Conservation (phyloP, 768 basidiomycete species). For the Leccinellum albellum region DNA sequence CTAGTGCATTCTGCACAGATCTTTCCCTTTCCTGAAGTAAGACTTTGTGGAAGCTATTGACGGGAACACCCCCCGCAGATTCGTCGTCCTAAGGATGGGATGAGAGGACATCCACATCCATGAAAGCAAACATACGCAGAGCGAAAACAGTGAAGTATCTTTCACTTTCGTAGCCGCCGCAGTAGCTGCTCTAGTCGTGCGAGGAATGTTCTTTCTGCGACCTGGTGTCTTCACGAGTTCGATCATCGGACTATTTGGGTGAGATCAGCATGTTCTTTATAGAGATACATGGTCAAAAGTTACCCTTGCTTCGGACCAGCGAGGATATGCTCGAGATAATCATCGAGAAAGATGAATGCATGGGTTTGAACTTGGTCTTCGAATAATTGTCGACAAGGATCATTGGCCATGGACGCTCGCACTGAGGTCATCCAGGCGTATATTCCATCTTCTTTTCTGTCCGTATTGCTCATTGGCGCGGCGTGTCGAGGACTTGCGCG, state of each 20-base stretch:
- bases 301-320: constrained; percentile 66
- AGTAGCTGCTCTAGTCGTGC: constrained; percentile 44
- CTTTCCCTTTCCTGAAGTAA: constrained; percentile 35
- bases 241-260: constrained; percentile 53
- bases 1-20: constrained; percentile 4
- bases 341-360: constrained; percentile 76
- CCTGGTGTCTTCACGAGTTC: constrained; percentile 84
- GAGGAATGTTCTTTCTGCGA: constrained; percentile 56
- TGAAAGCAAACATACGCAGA: constrained; percentile 40
- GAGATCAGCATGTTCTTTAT: not conserved
- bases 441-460: constrained; percentile 40
- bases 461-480: constrained; percentile 9
- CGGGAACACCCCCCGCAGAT: constrained; percentile 34
- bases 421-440: constrained; percentile 67
- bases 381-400: constrained; percentile 67
- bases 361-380: constrained; percentile 71
- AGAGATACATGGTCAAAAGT: constrained; percentile 14
- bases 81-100: constrained; percentile 31
- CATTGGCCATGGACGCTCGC: constrained; percentile 64
- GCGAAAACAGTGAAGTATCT: constrained; percentile 36
- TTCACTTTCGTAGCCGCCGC: constrained; percentile 44
- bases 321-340: constrained; percentile 70
- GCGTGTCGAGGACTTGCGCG: not conserved
- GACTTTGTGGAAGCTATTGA: constrained; percentile 47
- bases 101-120: constrained; percentile 8